Conservation (phyloP, 2,329 filamentous ascomycete species). For the Fusarium sp. region DNA sequence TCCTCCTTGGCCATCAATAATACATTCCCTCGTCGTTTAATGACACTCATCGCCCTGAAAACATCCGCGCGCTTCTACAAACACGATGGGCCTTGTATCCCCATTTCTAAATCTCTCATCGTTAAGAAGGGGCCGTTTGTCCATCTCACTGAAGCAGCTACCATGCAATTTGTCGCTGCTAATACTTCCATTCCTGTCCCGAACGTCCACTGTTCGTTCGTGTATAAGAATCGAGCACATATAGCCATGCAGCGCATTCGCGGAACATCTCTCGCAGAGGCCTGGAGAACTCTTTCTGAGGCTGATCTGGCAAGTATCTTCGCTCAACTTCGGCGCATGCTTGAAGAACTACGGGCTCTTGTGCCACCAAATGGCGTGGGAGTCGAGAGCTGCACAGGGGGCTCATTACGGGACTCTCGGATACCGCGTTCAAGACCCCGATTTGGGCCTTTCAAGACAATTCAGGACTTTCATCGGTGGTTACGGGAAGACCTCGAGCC, state of each 20-base stretch:
- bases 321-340: slow-evolving; percentile 33
- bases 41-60: slow-evolving; percentile 43
- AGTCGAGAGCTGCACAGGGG: slow-evolving; percentile 42
- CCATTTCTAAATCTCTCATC: slow-evolving; percentile 43
- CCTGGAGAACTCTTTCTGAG: slow-evolving; percentile 23
- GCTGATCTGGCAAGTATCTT: slow-evolving; percentile 27
- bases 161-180: slow-evolving; percentile 32
- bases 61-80: slow-evolving; percentile 43
- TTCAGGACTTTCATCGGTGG: slow-evolving; percentile 48
- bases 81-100: slow-evolving; percentile 29
- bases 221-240: slow-evolving; percentile 51
- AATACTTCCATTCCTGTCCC: slow-evolving; percentile 40
- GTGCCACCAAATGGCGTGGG: background rate
- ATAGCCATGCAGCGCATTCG: slow-evolving; percentile 57
- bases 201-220: slow-evolving; percentile 46
- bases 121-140: slow-evolving; percentile 29
- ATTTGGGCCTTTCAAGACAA: slow-evolving; percentile 48
- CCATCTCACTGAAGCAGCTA: slow-evolving; percentile 39
- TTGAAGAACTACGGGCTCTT: slow-evolving; percentile 36
- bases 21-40: slow-evolving; percentile 38
- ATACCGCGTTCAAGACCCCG: slow-evolving; percentile 30
- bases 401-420: slow-evolving; percentile 44
- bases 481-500: slow-evolving; percentile 44
- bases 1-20: slow-evolving; percentile 46
- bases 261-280: slow-evolving; percentile 32